phyloP scores from a whole-genome alignment of 108 stramenopile genomes.

The Conticribra guillardii region DNA sequence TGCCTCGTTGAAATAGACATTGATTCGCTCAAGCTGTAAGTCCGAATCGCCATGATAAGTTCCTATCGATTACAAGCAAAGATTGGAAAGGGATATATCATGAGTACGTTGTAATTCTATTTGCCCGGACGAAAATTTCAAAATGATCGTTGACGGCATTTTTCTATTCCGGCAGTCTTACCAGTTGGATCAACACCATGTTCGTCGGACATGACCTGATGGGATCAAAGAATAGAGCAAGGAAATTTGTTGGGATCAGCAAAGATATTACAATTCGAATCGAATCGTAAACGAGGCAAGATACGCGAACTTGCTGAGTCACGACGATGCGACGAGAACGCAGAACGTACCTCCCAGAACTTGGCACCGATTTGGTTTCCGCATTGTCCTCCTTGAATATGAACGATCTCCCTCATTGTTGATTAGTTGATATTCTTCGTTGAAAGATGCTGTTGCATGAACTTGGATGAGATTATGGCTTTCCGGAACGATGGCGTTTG shows the following conservation, averaged over 20 bases:
- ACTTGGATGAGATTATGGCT: no score
- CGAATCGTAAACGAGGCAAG: no score
- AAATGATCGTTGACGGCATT: no score
- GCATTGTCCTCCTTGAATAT: conserved; percentile 87
- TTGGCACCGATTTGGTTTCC: conserved; percentile 84
- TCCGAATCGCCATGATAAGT: conserved; percentile 65
- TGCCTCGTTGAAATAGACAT: conserved; percentile 87
- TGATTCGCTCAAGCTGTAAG: conserved; percentile 86
- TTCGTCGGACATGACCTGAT: conserved; percentile 89
- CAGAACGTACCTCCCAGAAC: conserved; percentile 66
- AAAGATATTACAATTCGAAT: not conserved
- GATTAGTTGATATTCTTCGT: not conserved
- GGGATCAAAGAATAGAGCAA: not conserved
- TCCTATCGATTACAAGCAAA: conserved; percentile 30
- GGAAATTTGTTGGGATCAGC: not conserved
- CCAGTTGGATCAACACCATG: conserved; percentile 80
- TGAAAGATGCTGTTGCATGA: conserved; percentile 1
- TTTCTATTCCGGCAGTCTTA: no score
- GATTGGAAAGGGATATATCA: no score
- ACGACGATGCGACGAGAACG: not conserved
- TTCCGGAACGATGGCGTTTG: no score
- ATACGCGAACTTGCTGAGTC: not conserved
- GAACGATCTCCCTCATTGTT: conserved; percentile 86
- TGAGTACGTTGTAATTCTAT: no score
- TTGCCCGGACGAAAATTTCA: no score